phyloP scores from a whole-genome alignment of 177 flowering plant species.

The Telopea speciosissima region DNA sequence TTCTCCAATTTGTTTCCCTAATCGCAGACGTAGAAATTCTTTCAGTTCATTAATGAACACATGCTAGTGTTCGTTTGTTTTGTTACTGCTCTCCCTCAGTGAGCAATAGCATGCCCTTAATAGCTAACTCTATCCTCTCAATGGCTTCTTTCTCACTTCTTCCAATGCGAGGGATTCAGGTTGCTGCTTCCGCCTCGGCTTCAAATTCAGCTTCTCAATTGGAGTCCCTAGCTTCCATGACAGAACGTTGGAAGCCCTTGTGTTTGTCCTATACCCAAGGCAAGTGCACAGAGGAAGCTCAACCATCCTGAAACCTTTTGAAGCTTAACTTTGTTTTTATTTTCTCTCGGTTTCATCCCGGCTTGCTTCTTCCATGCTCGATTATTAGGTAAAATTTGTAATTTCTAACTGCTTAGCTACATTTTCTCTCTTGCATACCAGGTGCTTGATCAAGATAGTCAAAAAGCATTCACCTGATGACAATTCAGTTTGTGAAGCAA shows the following conservation, averaged over 20 bases:
- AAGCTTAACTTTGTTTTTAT: neutral
- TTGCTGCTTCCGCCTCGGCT: constrained; percentile 18
- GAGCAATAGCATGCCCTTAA: neutral
- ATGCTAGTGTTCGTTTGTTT: constrained; percentile 9
- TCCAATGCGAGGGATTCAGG: constrained; percentile 4
- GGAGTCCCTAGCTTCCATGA: constrained; percentile 2
- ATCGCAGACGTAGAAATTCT: too few relatives aligned
- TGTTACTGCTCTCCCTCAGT: neutral
- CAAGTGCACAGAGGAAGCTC: constrained; percentile 63
- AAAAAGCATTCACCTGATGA: neutral
- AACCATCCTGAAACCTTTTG: neutral
- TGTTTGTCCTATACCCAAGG: constrained; percentile 81
- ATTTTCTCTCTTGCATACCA: constrained; percentile 5
- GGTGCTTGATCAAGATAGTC: constrained; percentile 19
- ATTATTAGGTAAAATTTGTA: too few relatives aligned
- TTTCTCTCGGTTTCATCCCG: too few relatives aligned
- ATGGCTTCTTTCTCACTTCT: constrained; percentile 1
- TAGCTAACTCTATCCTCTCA: neutral
- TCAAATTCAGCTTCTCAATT: constrained; percentile 11
- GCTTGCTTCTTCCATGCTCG: too few relatives aligned
- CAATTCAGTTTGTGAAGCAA: neutral
- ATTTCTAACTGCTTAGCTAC: too few relatives aligned
- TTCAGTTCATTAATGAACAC: too few relatives aligned
- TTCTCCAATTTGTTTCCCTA: too few relatives aligned
- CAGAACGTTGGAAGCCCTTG: constrained; percentile 56